These are phyloP conservation scores for Fusarium dlaminii DNA, from an alignment of 2,329 filamentous ascomycete genomes.

Conservation along the genomic window DNA sequence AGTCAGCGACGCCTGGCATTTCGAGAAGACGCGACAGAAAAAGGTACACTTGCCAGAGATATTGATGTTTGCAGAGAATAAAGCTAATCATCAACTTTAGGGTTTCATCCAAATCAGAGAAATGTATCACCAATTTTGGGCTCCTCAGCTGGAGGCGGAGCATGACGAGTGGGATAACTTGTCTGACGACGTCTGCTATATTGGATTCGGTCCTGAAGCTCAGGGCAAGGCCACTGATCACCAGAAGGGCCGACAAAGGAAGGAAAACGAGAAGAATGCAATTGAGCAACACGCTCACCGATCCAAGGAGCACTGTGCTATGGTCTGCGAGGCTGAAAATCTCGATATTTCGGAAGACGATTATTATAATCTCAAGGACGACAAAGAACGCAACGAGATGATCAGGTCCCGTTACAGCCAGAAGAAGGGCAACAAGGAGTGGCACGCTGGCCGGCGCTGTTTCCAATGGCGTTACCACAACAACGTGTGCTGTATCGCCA, in stretches of 20 bases:
- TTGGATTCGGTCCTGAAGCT: conserved; percentile 50
- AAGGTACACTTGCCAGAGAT: conserved; percentile 46
- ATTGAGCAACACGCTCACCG: conserved; percentile 57
- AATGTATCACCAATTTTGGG: conserved; percentile 60
- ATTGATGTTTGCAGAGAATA: no score
- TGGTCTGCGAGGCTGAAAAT: conserved; percentile 57
- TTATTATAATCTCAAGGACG: conserved; percentile 41
- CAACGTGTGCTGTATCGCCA: conserved; percentile 55
- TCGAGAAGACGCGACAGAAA: conserved; percentile 59
- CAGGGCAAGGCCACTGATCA: conserved; percentile 47
- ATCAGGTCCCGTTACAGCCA: conserved; percentile 43
- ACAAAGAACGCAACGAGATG: conserved; percentile 42
- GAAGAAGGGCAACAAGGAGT: conserved; percentile 30
- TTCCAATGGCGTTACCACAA: conserved; percentile 60
- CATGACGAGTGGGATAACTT: conserved; percentile 64
- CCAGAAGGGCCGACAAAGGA: conserved; percentile 49
- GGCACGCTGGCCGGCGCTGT: conserved; percentile 50
- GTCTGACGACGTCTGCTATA: conserved; percentile 58
- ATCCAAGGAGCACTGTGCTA: conserved; percentile 57
- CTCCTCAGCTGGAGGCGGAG: conserved; percentile 52
- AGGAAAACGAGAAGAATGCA: conserved; percentile 51
- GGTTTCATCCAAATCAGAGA: conserved; percentile 58
- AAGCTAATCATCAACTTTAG: conserved; percentile 43
- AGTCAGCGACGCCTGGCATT: conserved; percentile 62
- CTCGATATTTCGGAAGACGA: conserved; percentile 50